Conservation (phyloP, 2,329 filamentous ascomycete species). For the Fusarium staphyleae region DNA sequence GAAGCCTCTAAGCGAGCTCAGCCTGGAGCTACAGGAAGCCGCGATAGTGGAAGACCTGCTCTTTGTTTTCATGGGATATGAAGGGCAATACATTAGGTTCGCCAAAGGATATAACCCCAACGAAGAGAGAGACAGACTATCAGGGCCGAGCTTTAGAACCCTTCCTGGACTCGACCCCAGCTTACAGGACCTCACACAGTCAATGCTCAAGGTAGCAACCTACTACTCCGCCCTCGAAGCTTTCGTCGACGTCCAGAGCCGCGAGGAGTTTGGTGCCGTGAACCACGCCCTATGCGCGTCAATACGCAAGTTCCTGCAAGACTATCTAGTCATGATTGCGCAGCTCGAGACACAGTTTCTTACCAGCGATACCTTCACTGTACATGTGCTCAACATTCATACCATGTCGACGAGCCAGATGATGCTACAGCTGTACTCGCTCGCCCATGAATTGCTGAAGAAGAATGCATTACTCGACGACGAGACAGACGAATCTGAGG, state of each 20-base stretch:
- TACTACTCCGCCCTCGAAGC: conserved; percentile 91
- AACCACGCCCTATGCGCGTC: conserved; percentile 97
- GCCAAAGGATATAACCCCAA: conserved; percentile 80
- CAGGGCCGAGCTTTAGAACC: conserved; percentile 82
- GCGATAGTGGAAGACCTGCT: conserved; percentile 89
- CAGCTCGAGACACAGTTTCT: conserved; percentile 94
- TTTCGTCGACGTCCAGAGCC: conserved; percentile 92
- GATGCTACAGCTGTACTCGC: conserved; percentile 85
- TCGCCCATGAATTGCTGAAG: conserved; percentile 87
- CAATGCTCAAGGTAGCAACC: conserved; percentile 93
- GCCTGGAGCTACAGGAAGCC: conserved; percentile 82
- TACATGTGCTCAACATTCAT: conserved; percentile 92
- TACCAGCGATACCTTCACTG: conserved; percentile 85
- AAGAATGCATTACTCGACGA: conserved; percentile 89
- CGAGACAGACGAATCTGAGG: conserved; percentile 73
- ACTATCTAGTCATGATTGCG: conserved; percentile 91
- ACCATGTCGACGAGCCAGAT: conserved; percentile 90
- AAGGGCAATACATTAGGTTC: conserved; percentile 96
- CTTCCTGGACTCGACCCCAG: conserved; percentile 88
- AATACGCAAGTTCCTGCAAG: conserved; percentile 87
- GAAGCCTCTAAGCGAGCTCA: conserved; percentile 74
- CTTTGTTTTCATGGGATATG: conserved; percentile 97
- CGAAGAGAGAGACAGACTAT: conserved; percentile 85
- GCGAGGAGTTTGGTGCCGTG: conserved; percentile 90
- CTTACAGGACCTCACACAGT: conserved; percentile 82